Conservation (phyloP, 1,139 yeast genomes). For the Insectozyma bohioensis region DNA sequence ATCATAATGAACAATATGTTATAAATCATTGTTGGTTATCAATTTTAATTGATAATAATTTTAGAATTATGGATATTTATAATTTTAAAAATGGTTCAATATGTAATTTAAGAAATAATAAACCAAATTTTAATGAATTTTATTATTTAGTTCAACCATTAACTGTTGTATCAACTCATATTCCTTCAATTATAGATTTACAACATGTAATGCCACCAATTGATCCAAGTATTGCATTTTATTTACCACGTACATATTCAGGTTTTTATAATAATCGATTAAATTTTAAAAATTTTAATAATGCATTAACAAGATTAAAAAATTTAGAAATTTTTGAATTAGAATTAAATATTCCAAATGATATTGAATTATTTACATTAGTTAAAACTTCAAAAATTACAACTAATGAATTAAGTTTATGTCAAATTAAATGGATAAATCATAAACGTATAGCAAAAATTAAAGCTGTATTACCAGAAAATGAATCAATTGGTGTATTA, state of each 20-base stretch:
- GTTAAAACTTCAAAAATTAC: conserved; percentile 54
- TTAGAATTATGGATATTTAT: conserved; percentile 68
- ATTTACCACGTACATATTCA: conserved; percentile 83
- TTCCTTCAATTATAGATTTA: conserved; percentile 73
- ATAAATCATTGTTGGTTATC: conserved; percentile 91
- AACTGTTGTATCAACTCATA: conserved; percentile 76
- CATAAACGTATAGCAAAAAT: conserved; percentile 68
- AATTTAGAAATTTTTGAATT: conserved; percentile 81
- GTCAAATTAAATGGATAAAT: conserved; percentile 74
- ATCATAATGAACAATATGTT: conserved; percentile 53
- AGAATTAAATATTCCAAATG: conserved; percentile 67
- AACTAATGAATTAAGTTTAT: conserved; percentile 57
- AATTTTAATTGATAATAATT: conserved; percentile 69
- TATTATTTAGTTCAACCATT: conserved; percentile 80
- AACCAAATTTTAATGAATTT: conserved; percentile 51
- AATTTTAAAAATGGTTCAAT: conserved; percentile 37
- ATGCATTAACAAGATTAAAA: conserved; percentile 69
- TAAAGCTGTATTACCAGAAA: conserved; percentile 77
- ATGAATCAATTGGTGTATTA: conserved; percentile 65
- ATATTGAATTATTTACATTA: conserved; percentile 61
- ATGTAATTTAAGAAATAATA: conserved; percentile 32
- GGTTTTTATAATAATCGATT: conserved; percentile 65
- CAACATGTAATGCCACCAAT: conserved; percentile 88
- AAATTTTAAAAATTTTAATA: conserved; percentile 66
- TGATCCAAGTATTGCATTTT: conserved; percentile 73